These are phyloP conservation scores for Aspergillus bombycis DNA, from an alignment of 2,329 filamentous ascomycete species.

Conservation along the genomic window DNA sequence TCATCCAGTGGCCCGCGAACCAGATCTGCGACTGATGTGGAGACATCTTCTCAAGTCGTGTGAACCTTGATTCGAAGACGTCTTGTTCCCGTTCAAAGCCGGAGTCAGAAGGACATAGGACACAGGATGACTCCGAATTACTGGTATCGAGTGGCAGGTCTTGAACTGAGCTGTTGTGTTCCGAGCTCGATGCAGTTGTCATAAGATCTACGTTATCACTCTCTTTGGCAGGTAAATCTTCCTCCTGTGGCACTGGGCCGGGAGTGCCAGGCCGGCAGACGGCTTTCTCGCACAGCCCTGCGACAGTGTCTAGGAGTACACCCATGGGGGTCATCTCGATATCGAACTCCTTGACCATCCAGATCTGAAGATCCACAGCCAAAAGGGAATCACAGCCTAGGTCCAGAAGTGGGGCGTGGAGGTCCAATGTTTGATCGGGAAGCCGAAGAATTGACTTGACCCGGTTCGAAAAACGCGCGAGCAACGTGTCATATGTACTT, in stretches of 20 bases:
- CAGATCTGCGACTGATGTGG: conserved; percentile 8
- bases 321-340: neutral
- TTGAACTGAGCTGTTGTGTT: neutral
- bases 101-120: neutral
- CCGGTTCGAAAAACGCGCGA: neutral
- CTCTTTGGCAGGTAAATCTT: neutral
- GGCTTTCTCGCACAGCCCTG: neutral
- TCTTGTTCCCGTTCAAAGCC: neutral
- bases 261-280: neutral
- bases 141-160: neutral
- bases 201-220: neutral
- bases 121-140: conserved; percentile 1
- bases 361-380: neutral
- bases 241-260: neutral
- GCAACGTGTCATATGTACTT: neutral
- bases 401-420: neutral
- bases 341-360: neutral
- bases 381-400: conserved; percentile 1
- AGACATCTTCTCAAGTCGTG: conserved; percentile 3
- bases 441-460: neutral
- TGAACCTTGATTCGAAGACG: neutral
- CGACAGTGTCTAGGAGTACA: neutral
- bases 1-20: conserved; percentile 10
- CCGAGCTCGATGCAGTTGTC: neutral
- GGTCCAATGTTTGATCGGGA: neutral